Evolutionary conservation across 805 yeast genomes (phyloP).

Genomic region (Jamesozyma gamospora): DNA sequence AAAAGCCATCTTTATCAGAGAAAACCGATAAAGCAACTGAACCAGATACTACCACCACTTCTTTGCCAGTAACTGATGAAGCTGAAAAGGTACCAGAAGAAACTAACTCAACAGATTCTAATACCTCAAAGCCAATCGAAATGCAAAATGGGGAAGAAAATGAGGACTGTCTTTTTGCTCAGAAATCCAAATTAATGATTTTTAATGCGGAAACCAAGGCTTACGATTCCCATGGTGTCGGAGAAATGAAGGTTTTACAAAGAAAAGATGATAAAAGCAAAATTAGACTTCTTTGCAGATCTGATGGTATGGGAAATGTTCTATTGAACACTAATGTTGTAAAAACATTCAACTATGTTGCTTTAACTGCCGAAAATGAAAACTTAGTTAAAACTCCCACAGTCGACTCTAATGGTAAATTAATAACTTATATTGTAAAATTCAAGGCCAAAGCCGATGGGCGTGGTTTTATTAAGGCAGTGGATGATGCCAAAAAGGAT

Average conservation of each 20-base stretch:
- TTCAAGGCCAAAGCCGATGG: slow-evolving; percentile 47
- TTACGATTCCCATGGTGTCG: slow-evolving; percentile 64
- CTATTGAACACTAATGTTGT: slow-evolving; percentile 58
- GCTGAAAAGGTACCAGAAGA: slow-evolving; percentile 31
- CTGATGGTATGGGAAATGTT: slow-evolving; percentile 81
- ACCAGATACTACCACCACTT: slow-evolving; percentile 21
- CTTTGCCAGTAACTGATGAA: slow-evolving; percentile 32
- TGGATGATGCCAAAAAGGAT: slow-evolving; percentile 25
- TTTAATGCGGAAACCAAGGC: slow-evolving; percentile 42
- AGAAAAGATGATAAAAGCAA: slow-evolving; percentile 47
- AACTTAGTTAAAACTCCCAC: slow-evolving; percentile 59
- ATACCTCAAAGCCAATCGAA: slow-evolving; percentile 32
- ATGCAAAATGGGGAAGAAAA: slow-evolving; percentile 77
- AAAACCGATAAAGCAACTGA: slow-evolving; percentile 11
- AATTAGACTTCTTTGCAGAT: slow-evolving; percentile 65
- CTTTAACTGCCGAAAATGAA: slow-evolving; percentile 47
- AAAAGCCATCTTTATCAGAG: slow-evolving; percentile 11
- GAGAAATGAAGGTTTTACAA: slow-evolving; percentile 66
- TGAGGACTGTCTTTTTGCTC: slow-evolving; percentile 53
- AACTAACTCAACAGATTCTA: slow-evolving; percentile 28
- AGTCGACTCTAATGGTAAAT: slow-evolving; percentile 42
- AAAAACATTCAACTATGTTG: slow-evolving; percentile 48
- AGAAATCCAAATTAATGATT: slow-evolving; percentile 62
- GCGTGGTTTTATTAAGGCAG: slow-evolving; percentile 24
- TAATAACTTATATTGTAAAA: slow-evolving; percentile 59